Evolutionary conservation across 2,329 filamentous ascomycete genomes (phyloP), one percentile per base, ranked within the genome.

Genomic region (Xylaria sp.): DNA sequence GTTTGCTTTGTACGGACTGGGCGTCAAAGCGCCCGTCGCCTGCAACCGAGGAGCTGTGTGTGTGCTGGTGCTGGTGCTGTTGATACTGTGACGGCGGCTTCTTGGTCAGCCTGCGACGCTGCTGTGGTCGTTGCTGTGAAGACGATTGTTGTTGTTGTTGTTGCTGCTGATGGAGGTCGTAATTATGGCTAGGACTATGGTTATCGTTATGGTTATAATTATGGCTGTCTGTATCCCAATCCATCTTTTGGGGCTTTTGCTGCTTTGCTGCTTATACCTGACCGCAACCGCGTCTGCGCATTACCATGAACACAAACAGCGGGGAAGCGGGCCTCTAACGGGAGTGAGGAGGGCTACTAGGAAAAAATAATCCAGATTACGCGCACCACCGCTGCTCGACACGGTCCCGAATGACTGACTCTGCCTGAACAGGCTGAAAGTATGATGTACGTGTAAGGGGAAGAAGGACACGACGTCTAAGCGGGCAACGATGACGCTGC

Each of bases 31-130:
- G 80, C 81, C 83, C 81, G 82, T 88, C 86, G 82, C 85, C 80
- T 83, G 77, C 83, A 68, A 73, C 67, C 20, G 76, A 83, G 59
- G 81, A 85, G 71, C 84, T 82, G 77, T 86, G 58, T 39, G 63
- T 55, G 52, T 64, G 57, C 33, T 36, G 33, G 33, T 36, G 33
- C 13, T 67, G 60, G 31, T 36, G 33, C 13, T 67, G 60, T 31
- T 69, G 63, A 20, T 67, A 57, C 36, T 72, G 70, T 23, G 68
- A 62, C 18, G 83, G 86, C 66, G 87, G 87, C 79, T 88, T 89
- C 83, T 91, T 91, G 78, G 87, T 86, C 73, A 91, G 86, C 78
- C 82, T 85, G 81, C 88, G 87, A 81, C 89, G 88, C 15, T 33
- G 56, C 54, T 46, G 69, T 10, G 57, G 60, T 25, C 52, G 63